Evolutionary conservation across 2,329 filamentous ascomycete genomes (phyloP), one percentile per base, ranked within the genome.

Genomic region (Ceratocystis alfenasii): DNA sequence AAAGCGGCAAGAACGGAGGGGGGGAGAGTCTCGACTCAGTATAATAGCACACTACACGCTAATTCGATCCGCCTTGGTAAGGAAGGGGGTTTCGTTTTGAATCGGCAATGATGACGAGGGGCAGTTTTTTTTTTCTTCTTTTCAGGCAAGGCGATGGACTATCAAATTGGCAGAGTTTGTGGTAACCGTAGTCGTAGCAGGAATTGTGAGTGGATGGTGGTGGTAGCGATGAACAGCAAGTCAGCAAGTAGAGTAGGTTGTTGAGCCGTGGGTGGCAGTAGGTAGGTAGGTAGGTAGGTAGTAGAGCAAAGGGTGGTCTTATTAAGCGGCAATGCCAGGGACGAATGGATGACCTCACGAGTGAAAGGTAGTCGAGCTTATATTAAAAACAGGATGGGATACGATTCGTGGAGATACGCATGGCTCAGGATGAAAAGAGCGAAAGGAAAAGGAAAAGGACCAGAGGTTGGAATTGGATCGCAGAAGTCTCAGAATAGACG

Each of bases 371-470:
- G 53, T n/a, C 53, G 20, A 30, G 53, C 53, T 28, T 57, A 5
- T 12, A 57, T 57, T 22, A 30, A 48, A 22, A 48, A 55, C 25
- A 28, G 25, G 22, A 25, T 22, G 60, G n/a, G 36, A 63, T 45
- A 22, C 59, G 33, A 28, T 48, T 5, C 20, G 15, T 12, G 61
- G 12, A n/a, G 45, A 17, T 12, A 33, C 10, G n/a, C 17, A 15
- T 8, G 44, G 44, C 61, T n/a, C 46, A 33, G 30, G 15, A 63
- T 33, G 48, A 45, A 33, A 25, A 45, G 46, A 7, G 28, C 45
- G 46, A 46, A 55, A 33, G 65, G 62, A 45, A 48, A 20, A 45
- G 41, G 59, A 57, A 55, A 63, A 30, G 53, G 46, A 5, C 45
- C n/a, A 45, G 59, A 59, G 33, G 20, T 22, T 8, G 0, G n/a